A percentile compares a stretch with the other conserved stretches of the same genome.
These are phyloP conservation scores for Trichoderma sp. DNA, from an alignment of 2,329 filamentous ascomycete species.

Conservation along the genomic window DNA sequence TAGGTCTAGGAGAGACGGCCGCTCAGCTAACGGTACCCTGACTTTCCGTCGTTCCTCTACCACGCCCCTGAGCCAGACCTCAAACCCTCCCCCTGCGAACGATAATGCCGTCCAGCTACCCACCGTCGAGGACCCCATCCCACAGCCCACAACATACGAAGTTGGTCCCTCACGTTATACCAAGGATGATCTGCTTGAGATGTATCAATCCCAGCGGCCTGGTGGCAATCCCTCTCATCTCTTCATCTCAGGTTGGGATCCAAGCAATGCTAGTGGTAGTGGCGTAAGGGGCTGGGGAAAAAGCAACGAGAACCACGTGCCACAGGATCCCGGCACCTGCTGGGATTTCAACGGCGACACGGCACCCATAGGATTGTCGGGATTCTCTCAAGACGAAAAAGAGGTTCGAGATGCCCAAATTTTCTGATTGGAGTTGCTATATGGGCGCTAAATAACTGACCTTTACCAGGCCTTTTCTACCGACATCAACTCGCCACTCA, in stretches of 20 bases:
- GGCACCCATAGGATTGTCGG: conserved; percentile 68
- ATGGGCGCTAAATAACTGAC: conserved; percentile 24
- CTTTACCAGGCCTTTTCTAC: conserved; percentile 67
- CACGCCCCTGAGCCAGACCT: conserved; percentile 48
- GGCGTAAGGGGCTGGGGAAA: conserved; percentile 71
- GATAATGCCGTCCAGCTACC: conserved; percentile 43
- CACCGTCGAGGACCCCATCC: conserved; percentile 36
- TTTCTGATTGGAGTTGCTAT: not conserved
- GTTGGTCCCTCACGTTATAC: conserved; percentile 62
- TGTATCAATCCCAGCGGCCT: conserved; percentile 59
- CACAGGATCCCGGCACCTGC: conserved; percentile 83
- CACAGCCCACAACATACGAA: conserved; percentile 34
- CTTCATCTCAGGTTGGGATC: conserved; percentile 77
- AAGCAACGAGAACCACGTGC: conserved; percentile 67
- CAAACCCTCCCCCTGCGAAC: conserved; percentile 37
- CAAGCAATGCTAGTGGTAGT: conserved; percentile 66
- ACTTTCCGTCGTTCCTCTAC: conserved; percentile 64
- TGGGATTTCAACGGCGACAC: conserved; percentile 76
- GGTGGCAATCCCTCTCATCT: conserved; percentile 59
- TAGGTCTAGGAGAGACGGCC: conserved; percentile 59
- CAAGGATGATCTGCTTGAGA: conserved; percentile 73
- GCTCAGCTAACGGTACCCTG: conserved; percentile 60
- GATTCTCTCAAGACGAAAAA: conserved; percentile 64
- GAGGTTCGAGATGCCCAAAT: conserved; percentile 43
- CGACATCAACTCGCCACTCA: conserved; percentile 92